Conservation (phyloP, 306 rosid species). For the Cercis canadensis region DNA sequence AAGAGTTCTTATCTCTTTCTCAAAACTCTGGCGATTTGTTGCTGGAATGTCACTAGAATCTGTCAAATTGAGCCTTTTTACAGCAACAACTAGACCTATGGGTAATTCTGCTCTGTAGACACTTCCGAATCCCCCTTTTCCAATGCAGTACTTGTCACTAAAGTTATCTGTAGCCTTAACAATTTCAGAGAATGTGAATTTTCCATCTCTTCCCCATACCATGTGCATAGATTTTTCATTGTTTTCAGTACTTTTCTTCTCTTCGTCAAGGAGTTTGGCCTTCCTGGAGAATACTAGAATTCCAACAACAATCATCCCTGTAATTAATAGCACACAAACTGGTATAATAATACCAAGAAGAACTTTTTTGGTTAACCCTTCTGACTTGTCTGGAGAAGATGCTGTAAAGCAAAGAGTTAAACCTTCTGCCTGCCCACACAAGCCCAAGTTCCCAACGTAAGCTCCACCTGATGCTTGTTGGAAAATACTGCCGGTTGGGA, state of each 20-base stretch:
- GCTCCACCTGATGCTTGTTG: constrained; percentile 42
- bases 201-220: constrained; percentile 51
- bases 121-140: constrained; percentile 77
- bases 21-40: constrained; percentile 52
- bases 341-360: constrained; percentile 57
- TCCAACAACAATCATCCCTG: constrained; percentile 30
- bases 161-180: constrained; percentile 63
- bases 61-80: constrained; percentile 52
- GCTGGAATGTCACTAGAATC: constrained; percentile 54
- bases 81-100: constrained; percentile 59
- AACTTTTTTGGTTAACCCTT: constrained; percentile 39
- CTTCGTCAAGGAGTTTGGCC: constrained; percentile 35
- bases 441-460: constrained; percentile 57
- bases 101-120: constrained; percentile 59
- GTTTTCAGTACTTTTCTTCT: constrained; percentile 33
- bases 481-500: constrained; percentile 54
- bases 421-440: constrained; percentile 58
- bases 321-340: constrained; percentile 42
- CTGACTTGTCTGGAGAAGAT: constrained; percentile 24
- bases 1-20: constrained; percentile 63
- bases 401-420: constrained; percentile 34
- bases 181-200: constrained; percentile 52
- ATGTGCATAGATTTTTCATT: constrained; percentile 7
- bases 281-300: constrained; percentile 4
- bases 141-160: constrained; percentile 61